Evolutionary conservation across 306 rosid genomes (phyloP).

Genomic region (Astragalus membranaceus): DNA sequence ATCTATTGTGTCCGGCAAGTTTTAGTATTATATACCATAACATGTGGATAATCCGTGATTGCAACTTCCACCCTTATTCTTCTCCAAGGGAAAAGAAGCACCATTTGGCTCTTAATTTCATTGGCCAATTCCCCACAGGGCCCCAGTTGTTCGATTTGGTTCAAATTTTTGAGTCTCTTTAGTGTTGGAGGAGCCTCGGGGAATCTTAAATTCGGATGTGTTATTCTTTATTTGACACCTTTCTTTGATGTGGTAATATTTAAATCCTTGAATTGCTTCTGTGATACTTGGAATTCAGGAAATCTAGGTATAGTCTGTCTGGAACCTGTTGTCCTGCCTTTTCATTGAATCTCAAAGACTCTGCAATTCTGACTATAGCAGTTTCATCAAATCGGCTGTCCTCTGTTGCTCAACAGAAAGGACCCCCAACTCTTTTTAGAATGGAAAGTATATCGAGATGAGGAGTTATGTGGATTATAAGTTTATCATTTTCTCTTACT

Average conservation of each 20-base stretch:
- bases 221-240: neutral
- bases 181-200: neutral
- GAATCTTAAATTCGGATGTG: neutral
- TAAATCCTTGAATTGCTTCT: neutral
- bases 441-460: neutral
- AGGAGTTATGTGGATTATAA: neutral
- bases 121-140: neutral
- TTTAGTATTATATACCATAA: neutral
- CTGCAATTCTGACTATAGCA: neutral
- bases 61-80: neutral
- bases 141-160: neutral
- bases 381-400: neutral
- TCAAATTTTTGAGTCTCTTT: neutral
- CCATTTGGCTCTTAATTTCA: neutral
- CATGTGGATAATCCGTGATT: neutral
- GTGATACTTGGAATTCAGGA: neutral
- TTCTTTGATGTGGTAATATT: neutral
- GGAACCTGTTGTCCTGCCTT: neutral
- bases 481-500: neutral
- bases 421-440: neutral
- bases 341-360: neutral
- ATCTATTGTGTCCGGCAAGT: neutral
- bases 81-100: neutral
- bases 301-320: neutral
- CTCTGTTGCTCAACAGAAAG: neutral